A percentile compares a stretch with the other conserved stretches of the same genome.
These are phyloP conservation scores for Ascochyta fabae DNA, from an alignment of 2,329 filamentous ascomycete genomes.

Conservation along the genomic window DNA sequence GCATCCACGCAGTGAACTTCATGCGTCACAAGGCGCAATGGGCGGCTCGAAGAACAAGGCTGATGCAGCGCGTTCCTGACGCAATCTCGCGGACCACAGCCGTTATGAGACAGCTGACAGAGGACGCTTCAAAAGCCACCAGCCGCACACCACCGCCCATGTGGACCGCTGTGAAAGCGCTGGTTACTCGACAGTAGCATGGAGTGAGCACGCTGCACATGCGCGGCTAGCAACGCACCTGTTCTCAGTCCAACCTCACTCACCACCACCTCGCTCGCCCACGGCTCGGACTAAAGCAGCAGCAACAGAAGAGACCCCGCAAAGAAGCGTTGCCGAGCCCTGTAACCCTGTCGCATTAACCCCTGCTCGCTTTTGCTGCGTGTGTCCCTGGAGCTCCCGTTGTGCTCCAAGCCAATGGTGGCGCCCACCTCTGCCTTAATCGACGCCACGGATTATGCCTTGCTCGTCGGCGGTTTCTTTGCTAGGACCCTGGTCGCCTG, in stretches of 20 bases:
- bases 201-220: constrained; percentile 29
- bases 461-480: constrained; percentile 51
- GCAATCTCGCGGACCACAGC: constrained; percentile 49
- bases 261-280: constrained; percentile 25
- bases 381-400: constrained; percentile 49
- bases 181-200: constrained; percentile 42
- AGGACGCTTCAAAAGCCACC: constrained; percentile 35
- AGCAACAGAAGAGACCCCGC: constrained; percentile 46
- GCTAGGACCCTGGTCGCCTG: constrained; percentile 45
- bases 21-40: constrained; percentile 44
- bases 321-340: constrained; percentile 52
- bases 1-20: constrained; percentile 31
- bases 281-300: constrained; percentile 36
- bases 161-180: constrained; percentile 18
- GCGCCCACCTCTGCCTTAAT: constrained; percentile 42
- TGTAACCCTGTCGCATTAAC: constrained; percentile 36
- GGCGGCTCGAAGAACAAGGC: constrained; percentile 50
- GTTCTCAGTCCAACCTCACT: constrained; percentile 29
- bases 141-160: constrained; percentile 31
- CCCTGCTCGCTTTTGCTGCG: constrained; percentile 36
- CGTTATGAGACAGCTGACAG: constrained; percentile 46
- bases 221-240: constrained; percentile 27
- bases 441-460: constrained; percentile 48
- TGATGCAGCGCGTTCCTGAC: constrained; percentile 52
- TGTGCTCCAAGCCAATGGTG: constrained; percentile 48